Evolutionary conservation across 2,329 filamentous ascomycete species (phyloP).

Genomic region (Pseudodiploospora longispora): DNA sequence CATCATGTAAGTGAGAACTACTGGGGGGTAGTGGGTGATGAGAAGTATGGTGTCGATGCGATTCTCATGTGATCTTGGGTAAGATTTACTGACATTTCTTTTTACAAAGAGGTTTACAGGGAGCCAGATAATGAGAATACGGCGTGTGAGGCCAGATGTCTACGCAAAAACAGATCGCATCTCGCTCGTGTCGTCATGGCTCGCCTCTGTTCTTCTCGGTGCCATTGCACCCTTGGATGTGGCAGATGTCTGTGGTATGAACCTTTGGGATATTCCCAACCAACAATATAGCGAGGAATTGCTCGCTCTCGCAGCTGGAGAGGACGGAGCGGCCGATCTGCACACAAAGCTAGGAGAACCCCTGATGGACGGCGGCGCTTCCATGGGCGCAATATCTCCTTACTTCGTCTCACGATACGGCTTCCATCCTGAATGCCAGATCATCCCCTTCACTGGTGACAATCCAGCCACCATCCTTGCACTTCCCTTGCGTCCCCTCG

Average conservation of each 20-base stretch:
- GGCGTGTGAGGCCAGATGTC: conserved; percentile 68
- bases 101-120: conserved; percentile 75
- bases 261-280: conserved; percentile 81
- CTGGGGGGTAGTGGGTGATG: too few species aligned
- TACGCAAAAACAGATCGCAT: conserved; percentile 78
- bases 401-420: conserved; percentile 78
- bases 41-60: too few species aligned
- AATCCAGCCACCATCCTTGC: conserved; percentile 94
- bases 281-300: conserved; percentile 68
- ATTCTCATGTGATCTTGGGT: too few species aligned
- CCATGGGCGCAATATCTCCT: conserved; percentile 63
- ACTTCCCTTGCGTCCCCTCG: conserved; percentile 75
- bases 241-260: conserved; percentile 92
- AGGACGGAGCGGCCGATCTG: conserved; percentile 53
- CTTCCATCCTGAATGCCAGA: conserved; percentile 64
- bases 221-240: conserved; percentile 84
- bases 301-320: conserved; percentile 64
- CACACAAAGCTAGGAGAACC: conserved; percentile 74
- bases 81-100: neutral
- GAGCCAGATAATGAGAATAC: conserved; percentile 89
- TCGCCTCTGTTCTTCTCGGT: conserved; percentile 84
- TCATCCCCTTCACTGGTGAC: conserved; percentile 88
- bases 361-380: conserved; percentile 68
- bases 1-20: conserved; percentile 65
- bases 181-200: conserved; percentile 89